phyloP scores from a whole-genome alignment of 176 grass and related monocot genomes.

The Oropetium thomaeum region DNA sequence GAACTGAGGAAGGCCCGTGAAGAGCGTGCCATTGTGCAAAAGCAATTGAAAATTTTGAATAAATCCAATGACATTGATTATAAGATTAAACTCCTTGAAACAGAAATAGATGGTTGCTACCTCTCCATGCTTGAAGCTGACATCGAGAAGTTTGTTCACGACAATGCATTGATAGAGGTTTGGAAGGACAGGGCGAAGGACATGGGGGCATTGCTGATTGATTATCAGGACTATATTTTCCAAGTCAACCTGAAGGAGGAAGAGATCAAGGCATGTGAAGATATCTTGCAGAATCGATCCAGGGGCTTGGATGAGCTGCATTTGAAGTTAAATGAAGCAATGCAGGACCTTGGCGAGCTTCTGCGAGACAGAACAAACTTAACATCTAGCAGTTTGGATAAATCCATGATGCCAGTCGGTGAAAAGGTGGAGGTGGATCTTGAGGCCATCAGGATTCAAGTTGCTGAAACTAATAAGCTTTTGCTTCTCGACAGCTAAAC shows the following conservation, averaged over 20 bases:
- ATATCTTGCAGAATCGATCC: constrained; percentile 45
- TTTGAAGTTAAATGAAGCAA: constrained; percentile 42
- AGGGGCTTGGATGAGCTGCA: constrained; percentile 50
- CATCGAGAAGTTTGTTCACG: constrained; percentile 43
- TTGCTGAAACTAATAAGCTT: constrained; percentile 57
- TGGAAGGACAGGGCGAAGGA: constrained; percentile 38
- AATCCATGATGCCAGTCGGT: constrained; percentile 21
- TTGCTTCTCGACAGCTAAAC: constrained; percentile 27
- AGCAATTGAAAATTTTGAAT: constrained; percentile 49
- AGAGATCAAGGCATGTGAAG: constrained; percentile 54
- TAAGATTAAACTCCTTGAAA: constrained; percentile 50
- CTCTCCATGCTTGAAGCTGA: constrained; percentile 50
- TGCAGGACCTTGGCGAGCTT: constrained; percentile 42
- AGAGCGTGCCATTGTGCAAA: constrained; percentile 49
- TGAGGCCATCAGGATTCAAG: constrained; percentile 32
- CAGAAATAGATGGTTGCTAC: constrained; percentile 39
- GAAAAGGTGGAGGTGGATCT: constrained; percentile 51
- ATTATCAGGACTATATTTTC: constrained; percentile 68
- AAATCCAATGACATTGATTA: constrained; percentile 43
- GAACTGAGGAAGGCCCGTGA: constrained; percentile 57
- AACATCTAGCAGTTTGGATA: constrained; percentile 26
- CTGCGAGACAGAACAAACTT: constrained; percentile 40
- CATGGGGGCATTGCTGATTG: constrained; percentile 47
- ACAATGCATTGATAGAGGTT: constrained; percentile 38
- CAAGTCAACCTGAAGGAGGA: constrained; percentile 51